Evolutionary conservation across 2,329 filamentous ascomycete species (phyloP).

Genomic region (Hysterium pulicare): DNA sequence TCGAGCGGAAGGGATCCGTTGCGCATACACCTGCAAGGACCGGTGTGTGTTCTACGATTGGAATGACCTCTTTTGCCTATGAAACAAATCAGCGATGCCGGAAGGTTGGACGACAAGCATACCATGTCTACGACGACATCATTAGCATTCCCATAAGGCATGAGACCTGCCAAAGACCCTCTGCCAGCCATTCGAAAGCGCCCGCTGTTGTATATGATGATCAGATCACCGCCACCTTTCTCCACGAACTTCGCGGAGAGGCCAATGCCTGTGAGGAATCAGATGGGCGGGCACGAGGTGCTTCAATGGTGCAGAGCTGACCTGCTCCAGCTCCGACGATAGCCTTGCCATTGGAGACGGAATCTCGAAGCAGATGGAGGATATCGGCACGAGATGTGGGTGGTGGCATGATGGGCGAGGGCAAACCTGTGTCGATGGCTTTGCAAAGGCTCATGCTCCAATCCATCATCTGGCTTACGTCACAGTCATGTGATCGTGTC

Average conservation of each 20-base stretch:
- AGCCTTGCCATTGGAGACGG: constrained; percentile 51
- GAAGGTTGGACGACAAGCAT: too few relatives aligned
- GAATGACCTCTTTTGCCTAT: constrained; percentile 62
- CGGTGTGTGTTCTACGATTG: constrained; percentile 60
- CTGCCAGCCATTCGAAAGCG: constrained; percentile 70
- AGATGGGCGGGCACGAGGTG: background rate
- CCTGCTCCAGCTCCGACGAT: constrained; percentile 63
- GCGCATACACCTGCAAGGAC: constrained; percentile 70
- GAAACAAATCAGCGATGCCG: too few relatives aligned
- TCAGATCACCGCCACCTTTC: constrained; percentile 64
- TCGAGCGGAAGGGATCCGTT: constrained; percentile 66
- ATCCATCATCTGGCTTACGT: too few relatives aligned
- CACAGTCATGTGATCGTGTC: too few relatives aligned
- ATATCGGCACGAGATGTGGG: constrained; percentile 55
- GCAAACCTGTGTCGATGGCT: background rate
- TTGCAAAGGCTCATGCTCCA: too few relatives aligned
- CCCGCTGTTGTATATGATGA: constrained; percentile 70
- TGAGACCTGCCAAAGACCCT: constrained; percentile 65
- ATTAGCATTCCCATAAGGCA: constrained; percentile 71
- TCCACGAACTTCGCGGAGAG: constrained; percentile 59
- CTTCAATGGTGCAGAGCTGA: background rate
- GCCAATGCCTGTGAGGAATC: background rate
- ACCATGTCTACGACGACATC: constrained; percentile 68
- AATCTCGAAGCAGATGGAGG: constrained; percentile 50
- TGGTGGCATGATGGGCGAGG: constrained; percentile 45